Percentiles rank a stretch among this genome's conserved stretches.
phyloP scores from a whole-genome alignment of 2,329 filamentous ascomycete species.

The Epichloe typhina region DNA sequence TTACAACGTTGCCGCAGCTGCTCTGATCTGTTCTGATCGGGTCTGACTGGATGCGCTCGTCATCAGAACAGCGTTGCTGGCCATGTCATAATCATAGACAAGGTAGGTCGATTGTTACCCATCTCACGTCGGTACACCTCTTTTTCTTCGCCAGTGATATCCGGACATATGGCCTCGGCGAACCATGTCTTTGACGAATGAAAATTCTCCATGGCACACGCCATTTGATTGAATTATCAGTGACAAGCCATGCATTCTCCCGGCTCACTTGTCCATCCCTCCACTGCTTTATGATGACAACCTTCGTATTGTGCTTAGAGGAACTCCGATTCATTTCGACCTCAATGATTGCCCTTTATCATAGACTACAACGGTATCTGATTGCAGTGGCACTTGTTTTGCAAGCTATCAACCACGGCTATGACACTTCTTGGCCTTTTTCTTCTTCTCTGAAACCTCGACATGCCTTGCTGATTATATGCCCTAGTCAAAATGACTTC shows the following conservation, averaged over 20 bases:
- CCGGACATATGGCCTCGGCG: background rate
- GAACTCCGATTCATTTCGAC: conserved; percentile 38
- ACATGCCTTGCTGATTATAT: background rate
- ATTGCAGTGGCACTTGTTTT: conserved; percentile 32
- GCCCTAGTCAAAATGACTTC: conserved; percentile 34
- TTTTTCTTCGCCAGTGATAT: background rate
- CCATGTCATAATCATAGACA: conserved; percentile 16
- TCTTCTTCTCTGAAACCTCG: background rate
- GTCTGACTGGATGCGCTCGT: background rate
- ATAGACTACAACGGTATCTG: conserved; percentile 99
- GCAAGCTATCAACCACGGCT: background rate
- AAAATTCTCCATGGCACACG: background rate
- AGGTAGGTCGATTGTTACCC: conserved; percentile 11
- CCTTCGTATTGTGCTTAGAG: conserved; percentile 42
- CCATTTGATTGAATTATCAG: background rate
- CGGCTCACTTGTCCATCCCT: background rate
- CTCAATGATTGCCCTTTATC: conserved; percentile 49
- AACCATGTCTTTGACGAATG: background rate
- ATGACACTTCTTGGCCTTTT: background rate
- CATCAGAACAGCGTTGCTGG: conserved; percentile 8
- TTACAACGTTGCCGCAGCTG: too few relatives aligned
- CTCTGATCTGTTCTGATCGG: too few relatives aligned
- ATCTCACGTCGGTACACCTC: background rate
- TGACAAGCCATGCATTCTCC: background rate
- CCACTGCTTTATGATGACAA: conserved; percentile 45